phyloP scores from a whole-genome alignment of 768 basidiomycete genomes.

The Termitomyces sp. region DNA sequence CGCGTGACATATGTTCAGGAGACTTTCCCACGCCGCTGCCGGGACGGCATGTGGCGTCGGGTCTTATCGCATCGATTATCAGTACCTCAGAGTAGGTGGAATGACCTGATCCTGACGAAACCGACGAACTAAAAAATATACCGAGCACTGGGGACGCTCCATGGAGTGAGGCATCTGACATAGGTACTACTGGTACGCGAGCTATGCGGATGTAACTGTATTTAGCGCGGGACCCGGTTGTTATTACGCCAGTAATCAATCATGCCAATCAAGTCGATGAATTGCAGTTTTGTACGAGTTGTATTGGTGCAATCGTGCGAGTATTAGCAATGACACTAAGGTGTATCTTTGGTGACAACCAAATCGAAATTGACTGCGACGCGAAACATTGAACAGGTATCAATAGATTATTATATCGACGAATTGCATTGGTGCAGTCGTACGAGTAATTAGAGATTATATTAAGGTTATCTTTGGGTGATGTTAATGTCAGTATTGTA shows the following conservation, averaged over 20 bases:
- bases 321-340: neutral
- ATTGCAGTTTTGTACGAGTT: neutral
- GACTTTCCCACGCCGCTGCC: neutral
- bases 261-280: neutral
- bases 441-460: neutral
- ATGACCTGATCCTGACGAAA: neutral
- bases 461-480: neutral
- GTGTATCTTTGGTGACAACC: neutral
- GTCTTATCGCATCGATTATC: neutral
- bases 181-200: neutral
- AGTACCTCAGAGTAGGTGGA: neutral
- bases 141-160: neutral
- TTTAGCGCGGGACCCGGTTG: neutral
- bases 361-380: no score
- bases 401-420: neutral
- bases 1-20: neutral
- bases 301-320: neutral
- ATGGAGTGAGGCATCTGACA: neutral
- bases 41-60: neutral
- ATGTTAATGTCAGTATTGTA: neutral
- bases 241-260: neutral
- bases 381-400: neutral
- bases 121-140: neutral
- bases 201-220: neutral
- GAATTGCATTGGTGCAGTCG: neutral